Conservation (phyloP, 257 asterid species). For the Anisodus tanguticus region DNA sequence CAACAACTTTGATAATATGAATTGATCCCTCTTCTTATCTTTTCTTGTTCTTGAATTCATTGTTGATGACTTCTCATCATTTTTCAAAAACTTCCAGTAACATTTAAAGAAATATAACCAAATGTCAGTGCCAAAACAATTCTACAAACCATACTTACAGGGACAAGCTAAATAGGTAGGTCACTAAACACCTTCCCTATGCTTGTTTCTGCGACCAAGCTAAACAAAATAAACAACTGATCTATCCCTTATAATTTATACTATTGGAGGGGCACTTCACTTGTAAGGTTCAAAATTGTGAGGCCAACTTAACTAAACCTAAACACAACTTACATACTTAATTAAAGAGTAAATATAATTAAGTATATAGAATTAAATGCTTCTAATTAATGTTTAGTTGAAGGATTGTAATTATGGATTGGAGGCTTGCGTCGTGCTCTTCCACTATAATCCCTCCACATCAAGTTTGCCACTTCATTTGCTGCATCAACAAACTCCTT, state of each 20-base stretch:
- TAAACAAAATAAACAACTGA: background rate
- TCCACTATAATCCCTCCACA: conserved; percentile 55
- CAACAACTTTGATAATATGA: no score
- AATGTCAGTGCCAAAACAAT: background rate
- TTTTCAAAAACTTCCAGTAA: background rate
- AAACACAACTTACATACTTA: conserved; percentile 20
- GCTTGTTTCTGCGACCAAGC: background rate
- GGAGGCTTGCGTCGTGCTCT: conserved; percentile 50
- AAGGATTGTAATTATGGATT: conserved; percentile 56
- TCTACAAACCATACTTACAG: background rate
- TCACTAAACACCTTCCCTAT: background rate
- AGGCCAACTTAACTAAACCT: conserved; percentile 39
- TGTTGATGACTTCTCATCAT: no score
- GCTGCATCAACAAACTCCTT: conserved; percentile 42
- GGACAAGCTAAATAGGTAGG: background rate
- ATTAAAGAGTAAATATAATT: background rate
- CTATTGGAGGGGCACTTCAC: conserved; percentile 45
- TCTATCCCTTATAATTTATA: background rate
- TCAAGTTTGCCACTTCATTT: conserved; percentile 49
- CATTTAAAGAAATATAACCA: background rate
- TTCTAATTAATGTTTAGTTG: conserved; percentile 32
- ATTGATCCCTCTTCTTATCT: no score
- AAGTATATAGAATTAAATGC: background rate
- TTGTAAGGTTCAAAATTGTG: conserved; percentile 54
- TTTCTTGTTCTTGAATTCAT: no score